phyloP scores from a whole-genome alignment of 106 monocot genomes.

The Iris macrosiphon region DNA sequence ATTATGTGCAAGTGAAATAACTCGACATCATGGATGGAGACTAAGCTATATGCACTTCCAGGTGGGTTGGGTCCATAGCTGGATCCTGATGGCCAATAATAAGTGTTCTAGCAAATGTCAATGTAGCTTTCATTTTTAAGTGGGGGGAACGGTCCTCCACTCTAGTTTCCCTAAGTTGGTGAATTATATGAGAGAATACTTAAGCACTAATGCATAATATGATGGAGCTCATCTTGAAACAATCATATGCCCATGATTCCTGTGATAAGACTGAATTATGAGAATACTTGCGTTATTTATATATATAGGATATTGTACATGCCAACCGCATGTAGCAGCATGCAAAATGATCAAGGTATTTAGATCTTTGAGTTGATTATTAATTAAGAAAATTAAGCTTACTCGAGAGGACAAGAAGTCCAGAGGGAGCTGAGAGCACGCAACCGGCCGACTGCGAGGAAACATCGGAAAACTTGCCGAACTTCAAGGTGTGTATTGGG shows the following conservation, averaged over 20 bases:
- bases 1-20: background rate
- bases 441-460: conserved; percentile 45
- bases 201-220: too few species aligned
- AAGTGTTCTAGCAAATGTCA: background rate
- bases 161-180: background rate
- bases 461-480: conserved; percentile 49
- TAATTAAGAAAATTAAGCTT: conserved; percentile 11
- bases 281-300: background rate
- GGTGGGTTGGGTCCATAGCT: background rate
- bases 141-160: too few species aligned
- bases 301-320: background rate
- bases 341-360: too few species aligned
- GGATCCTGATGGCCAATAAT: background rate
- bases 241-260: background rate
- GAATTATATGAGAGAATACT: background rate
- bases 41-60: background rate
- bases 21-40: background rate
- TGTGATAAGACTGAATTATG: background rate
- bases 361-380: too few species aligned
- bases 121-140: background rate
- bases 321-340: too few species aligned
- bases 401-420: conserved; percentile 58
- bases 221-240: too few species aligned
- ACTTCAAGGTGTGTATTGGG: too few species aligned
- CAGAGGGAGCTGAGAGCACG: conserved; percentile 62